Percentiles rank a stretch among this genome's conserved stretches.
phyloP scores from a whole-genome alignment of 768 basidiomycete genomes.

The Tremella yokohamensis region DNA sequence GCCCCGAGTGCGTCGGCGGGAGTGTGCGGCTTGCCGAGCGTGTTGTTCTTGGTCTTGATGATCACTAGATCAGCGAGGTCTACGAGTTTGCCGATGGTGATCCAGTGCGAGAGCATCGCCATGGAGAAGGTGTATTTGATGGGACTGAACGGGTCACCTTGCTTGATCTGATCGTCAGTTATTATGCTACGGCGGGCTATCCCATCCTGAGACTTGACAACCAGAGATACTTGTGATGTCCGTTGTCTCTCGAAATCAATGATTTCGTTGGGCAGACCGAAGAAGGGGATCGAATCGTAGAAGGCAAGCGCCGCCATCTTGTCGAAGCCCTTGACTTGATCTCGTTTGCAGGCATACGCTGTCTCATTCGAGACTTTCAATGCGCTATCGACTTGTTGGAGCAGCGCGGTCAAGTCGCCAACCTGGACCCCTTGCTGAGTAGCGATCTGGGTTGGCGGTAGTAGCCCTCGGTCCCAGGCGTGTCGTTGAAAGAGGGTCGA shows the following conservation, averaged over 20 bases:
- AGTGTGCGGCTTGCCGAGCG: neutral
- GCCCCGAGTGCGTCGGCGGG: neutral
- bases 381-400: conserved; percentile 8
- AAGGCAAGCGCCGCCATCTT: conserved; percentile 10
- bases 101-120: conserved; percentile 16
- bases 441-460: conserved; percentile 18
- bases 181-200: neutral
- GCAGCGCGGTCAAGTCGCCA: conserved; percentile 12
- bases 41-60: neutral
- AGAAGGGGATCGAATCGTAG: conserved; percentile 13
- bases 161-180: conserved; percentile 19
- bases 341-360: conserved; percentile 16
- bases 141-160: conserved; percentile 17
- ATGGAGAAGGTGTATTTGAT: conserved; percentile 23
- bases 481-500: neutral
- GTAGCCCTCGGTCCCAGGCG: conserved; percentile 8
- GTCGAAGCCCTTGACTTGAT: conserved; percentile 23
- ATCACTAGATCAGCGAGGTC: neutral
- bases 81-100: neutral
- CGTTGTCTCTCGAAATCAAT: conserved; percentile 12
- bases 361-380: neutral
- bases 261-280: neutral
- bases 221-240: conserved; percentile 5
- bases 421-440: conserved; percentile 13
- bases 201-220: conserved; percentile 23